Evolutionary conservation across 371 early-diverging fungal genomes (phyloP), one percentile per base, ranked within the genome.

Genomic region (Mucor indicus): DNA sequence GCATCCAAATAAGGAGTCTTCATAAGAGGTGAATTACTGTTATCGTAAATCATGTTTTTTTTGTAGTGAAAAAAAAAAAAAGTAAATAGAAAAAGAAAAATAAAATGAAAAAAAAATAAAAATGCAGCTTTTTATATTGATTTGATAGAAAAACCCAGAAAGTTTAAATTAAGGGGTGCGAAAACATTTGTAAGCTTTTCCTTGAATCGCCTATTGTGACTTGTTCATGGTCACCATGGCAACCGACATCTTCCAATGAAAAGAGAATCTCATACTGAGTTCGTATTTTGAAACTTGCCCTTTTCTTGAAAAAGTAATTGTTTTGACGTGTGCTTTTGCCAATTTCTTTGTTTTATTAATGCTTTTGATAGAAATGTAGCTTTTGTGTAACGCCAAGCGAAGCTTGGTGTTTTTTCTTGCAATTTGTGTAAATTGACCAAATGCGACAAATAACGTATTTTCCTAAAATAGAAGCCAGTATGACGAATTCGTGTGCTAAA

Each of bases 1-100:
- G 50, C 19, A 22, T 49, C 60, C 38, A 53, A 23, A n/a, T 20
- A 44, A 27, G 58, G 57, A 31, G 57, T 57, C 12, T 15, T 12
- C n/a, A 56, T 39, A 19, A n/a, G 7, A 24, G 56, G 56, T 22
- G 56, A 56, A 11, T 7, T n/a, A 22, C 30, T 20, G 1, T 22
- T 15, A 4, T 6, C 12, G 12, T 29, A 8, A 29, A 8, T 29
- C 30, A 29, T 29, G 12, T 12, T 29, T 6, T 7, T 7, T 7
- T 13, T 33, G n/a, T 5, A 33, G 35, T 15, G 15, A 33, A 9
- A 33, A 13, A 33, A 9, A 33, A 33, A 33, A 33, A 15, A 15
- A 9, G 4, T 15, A 33, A 15, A 33, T 33, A 33, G 4, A 9
- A 33, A 33, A 33, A 13, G n/a, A 13, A 9, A 33, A 33, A 33